Percentiles rank a stretch among this genome's conserved stretches.
Conservation (phyloP, 306 rosid species). For the Fagus sylvatica region DNA sequence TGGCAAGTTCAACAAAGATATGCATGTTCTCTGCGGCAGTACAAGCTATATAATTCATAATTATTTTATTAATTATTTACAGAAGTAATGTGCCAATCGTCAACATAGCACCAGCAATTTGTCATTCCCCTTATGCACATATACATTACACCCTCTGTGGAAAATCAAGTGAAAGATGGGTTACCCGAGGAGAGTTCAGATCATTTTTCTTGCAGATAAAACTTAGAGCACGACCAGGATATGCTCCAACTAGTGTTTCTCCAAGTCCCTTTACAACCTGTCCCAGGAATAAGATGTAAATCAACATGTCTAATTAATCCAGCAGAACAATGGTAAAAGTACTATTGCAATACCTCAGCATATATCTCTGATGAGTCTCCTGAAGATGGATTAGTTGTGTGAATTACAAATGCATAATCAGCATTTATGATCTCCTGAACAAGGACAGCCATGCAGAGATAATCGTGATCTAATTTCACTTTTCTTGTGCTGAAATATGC, state of each 20-base stretch:
- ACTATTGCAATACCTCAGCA: constrained; percentile 72
- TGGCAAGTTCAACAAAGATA: constrained; percentile 11
- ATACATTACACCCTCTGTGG: not conserved
- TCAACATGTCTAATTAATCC: constrained; percentile 12
- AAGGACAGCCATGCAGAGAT: constrained; percentile 97
- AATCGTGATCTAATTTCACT: constrained; percentile 85
- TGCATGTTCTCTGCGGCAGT: constrained; percentile 5
- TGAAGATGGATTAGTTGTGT: constrained; percentile 94
- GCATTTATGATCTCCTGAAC: constrained; percentile 96
- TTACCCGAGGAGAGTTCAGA: constrained; percentile 82
- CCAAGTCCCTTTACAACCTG: constrained; percentile 99
- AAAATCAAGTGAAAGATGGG: constrained; percentile 13
- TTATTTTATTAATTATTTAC: not conserved
- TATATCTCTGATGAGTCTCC: constrained; percentile 96
- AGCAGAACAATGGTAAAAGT: not conserved
- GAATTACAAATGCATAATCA: constrained; percentile 97
- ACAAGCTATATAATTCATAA: not conserved
- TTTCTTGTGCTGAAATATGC: constrained; percentile 96
- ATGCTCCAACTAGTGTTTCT: constrained; percentile 97
- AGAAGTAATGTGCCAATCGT: constrained; percentile 10
- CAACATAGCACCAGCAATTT: not conserved
- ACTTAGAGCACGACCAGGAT: constrained; percentile 98
- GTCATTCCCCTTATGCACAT: constrained; percentile 2
- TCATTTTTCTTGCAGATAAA: constrained; percentile 80
- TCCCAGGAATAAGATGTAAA: constrained; percentile 21